Conservation (phyloP, 192 early-diverging fungal species). For the Entophlyctis luteolus region DNA sequence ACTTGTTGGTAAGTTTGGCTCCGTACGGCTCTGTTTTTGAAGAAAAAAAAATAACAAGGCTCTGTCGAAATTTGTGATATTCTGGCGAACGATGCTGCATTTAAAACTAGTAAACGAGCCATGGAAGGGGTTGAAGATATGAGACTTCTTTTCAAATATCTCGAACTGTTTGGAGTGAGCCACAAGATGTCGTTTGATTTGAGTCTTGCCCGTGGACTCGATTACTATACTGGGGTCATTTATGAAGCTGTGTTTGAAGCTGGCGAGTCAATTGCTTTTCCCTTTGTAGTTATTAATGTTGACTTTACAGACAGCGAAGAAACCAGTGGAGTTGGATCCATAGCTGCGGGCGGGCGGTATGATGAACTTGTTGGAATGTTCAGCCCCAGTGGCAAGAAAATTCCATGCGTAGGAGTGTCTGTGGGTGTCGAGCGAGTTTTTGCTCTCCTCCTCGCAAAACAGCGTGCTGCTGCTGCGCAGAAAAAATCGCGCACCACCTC, state of each 20-base stretch:
- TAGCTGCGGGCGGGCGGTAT: conserved; percentile 96
- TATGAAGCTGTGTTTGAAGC: conserved; percentile 81
- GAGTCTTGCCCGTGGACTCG: conserved; percentile 90
- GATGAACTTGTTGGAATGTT: conserved; percentile 98
- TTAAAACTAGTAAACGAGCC: conserved; percentile 67
- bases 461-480: conserved; percentile 59
- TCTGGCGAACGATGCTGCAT: conserved; percentile 61
- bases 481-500: conserved; percentile 60
- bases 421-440: conserved; percentile 97
- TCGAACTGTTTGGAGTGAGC: conserved; percentile 71
- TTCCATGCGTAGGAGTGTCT: conserved; percentile 93
- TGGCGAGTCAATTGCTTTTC: not conserved
- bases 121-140: conserved; percentile 82
- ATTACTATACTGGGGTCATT: conserved; percentile 99
- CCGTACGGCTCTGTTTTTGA: not conserved
- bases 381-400: conserved; percentile 58
- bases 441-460: conserved; percentile 54
- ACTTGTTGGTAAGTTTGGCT: conserved; percentile 47
- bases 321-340: conserved; percentile 84
- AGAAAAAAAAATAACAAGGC: conserved; percentile 31
- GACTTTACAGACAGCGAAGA: conserved; percentile 56
- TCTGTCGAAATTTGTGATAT: conserved; percentile 70
- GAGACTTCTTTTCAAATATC: conserved; percentile 76
- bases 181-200: conserved; percentile 85
- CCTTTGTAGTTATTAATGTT: not conserved